phyloP scores from a whole-genome alignment of 192 early-diverging fungal species.

The Allomyces macrogynus region DNA sequence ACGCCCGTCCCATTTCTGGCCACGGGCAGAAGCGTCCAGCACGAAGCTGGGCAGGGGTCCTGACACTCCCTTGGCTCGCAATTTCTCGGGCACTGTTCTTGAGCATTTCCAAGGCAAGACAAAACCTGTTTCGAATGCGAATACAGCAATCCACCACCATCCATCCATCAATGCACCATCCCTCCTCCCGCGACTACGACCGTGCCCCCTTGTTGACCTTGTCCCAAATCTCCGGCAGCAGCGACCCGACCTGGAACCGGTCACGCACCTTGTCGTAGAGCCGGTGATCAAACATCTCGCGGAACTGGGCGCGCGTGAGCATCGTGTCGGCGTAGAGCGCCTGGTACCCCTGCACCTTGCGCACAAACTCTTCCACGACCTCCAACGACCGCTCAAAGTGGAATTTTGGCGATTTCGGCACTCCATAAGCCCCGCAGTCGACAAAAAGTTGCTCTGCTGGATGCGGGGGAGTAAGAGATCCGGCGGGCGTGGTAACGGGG shows the following conservation, averaged over 20 bases:
- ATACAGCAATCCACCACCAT: too few species aligned
- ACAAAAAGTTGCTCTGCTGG: conserved; percentile 14
- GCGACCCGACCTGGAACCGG: conserved; percentile 1
- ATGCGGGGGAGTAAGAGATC: conserved; percentile 10
- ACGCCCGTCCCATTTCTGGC: too few species aligned
- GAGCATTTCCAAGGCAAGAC: too few species aligned
- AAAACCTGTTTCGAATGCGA: too few species aligned
- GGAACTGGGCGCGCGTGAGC: conserved; percentile 13
- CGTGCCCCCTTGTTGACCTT: conserved; percentile 3
- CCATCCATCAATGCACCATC: too few species aligned
- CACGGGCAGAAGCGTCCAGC: too few species aligned
- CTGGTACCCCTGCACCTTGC: conserved; percentile 3
- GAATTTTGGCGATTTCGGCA: conserved; percentile 4
- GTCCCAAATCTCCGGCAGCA: conserved; percentile 4
- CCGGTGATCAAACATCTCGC: conserved; percentile 19
- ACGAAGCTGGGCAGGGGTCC: too few species aligned
- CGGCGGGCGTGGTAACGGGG: conserved; percentile 4
- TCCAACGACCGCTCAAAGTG: conserved; percentile 12
- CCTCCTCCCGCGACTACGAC: background rate
- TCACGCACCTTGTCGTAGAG: conserved; percentile 11
- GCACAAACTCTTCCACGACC: conserved; percentile 5
- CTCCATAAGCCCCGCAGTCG: conserved; percentile 19
- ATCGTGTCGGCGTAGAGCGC: conserved; percentile 16
- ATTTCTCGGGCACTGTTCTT: too few species aligned
- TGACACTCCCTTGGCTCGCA: too few species aligned